phyloP scores from a whole-genome alignment of 345 rosid genomes.

The Mallotus nudiflorus region DNA sequence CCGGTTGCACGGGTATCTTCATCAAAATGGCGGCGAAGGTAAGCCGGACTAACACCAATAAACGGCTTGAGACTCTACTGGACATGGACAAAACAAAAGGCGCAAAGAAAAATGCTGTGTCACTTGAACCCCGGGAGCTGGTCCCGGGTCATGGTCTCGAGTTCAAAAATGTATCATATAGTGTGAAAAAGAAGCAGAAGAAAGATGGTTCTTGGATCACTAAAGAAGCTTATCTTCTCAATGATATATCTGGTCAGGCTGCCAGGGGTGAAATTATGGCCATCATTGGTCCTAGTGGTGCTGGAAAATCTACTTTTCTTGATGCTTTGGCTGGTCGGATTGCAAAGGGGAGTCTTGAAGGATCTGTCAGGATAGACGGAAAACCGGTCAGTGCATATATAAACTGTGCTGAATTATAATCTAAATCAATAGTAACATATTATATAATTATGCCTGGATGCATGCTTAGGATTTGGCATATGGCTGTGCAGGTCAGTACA shows the following conservation, averaged over 20 bases:
- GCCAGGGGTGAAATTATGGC: slow-evolving; percentile 73
- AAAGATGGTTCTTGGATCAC: slow-evolving; percentile 52
- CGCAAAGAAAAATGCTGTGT: neutral
- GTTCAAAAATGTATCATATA: slow-evolving; percentile 56
- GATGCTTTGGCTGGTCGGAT: slow-evolving; percentile 88
- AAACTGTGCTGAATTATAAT: too few relatives aligned
- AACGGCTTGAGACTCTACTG: slow-evolving; percentile 49
- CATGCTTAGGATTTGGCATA: neutral
- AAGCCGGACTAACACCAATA: slow-evolving; percentile 13
- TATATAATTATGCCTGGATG: too few relatives aligned
- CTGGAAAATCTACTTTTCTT: slow-evolving; percentile 87
- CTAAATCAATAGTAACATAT: too few relatives aligned
- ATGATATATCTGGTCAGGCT: slow-evolving; percentile 76
- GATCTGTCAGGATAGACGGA: slow-evolving; percentile 69
- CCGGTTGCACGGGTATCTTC: neutral
- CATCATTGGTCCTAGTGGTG: slow-evolving; percentile 83
- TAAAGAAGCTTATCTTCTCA: slow-evolving; percentile 60
- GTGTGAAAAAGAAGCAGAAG: slow-evolving; percentile 56
- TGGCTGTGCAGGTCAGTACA: slow-evolving; percentile 47
- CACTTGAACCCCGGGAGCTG: slow-evolving; percentile 25
- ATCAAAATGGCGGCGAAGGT: slow-evolving; percentile 31
- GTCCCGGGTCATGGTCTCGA: slow-evolving; percentile 55
- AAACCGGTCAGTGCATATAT: slow-evolving; percentile 48
- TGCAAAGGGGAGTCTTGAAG: slow-evolving; percentile 68
- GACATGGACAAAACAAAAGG: slow-evolving; percentile 38